Evolutionary conservation across 1,284 basidiomycete genomes (phyloP), one percentile per base, ranked within the genome.

Genomic region (Meripilus lineatus): DNA sequence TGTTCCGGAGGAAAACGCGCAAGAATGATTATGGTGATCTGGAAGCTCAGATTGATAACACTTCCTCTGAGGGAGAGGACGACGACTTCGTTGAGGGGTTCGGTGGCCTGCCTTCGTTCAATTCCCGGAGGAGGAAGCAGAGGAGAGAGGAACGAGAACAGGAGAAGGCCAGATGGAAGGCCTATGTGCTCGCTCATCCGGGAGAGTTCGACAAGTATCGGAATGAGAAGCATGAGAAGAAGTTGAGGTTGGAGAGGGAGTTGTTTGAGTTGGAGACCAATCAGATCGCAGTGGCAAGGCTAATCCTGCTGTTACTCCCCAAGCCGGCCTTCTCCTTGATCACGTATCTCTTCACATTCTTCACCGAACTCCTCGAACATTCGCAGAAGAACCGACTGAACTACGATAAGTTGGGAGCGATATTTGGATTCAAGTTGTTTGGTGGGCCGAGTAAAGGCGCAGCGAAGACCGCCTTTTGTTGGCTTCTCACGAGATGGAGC

Each of bases 261-360:
- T 11, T 36, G 13, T 28, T 17, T 11, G n/a, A 11, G 3, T 18
- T 17, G 4, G 64, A 69, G 50, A 45, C 47, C 6, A 46, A 61
- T 3, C 68, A 70, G 25, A 60, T 79, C 51, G 56, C 51, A 8
- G 61, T 69, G 34, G 75, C 77, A 1, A 77, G 76, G 49, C 64
- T 75, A 40, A 58, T 85, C 25, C 68, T 87, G 14, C 76, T 76
- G 3, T 70, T 87, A 24, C 69, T 85, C 4, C 79, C 84, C 0
- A 68, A 71, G 1, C 62, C 74, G 6, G 67, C 75, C 34, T 72
- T 82, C 51, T 74, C 73, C 13, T 62, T 85, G 1, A 63, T 87
- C 35, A 66, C 75, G 17, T 85, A 85, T 55, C 68, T 85, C 18
- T 67, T 80, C 47, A 74, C 73, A 0, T 84, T 86, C 57, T 79